phyloP scores from a whole-genome alignment of 148 eudicot genomes.

The Dysphania ambrosioides region DNA sequence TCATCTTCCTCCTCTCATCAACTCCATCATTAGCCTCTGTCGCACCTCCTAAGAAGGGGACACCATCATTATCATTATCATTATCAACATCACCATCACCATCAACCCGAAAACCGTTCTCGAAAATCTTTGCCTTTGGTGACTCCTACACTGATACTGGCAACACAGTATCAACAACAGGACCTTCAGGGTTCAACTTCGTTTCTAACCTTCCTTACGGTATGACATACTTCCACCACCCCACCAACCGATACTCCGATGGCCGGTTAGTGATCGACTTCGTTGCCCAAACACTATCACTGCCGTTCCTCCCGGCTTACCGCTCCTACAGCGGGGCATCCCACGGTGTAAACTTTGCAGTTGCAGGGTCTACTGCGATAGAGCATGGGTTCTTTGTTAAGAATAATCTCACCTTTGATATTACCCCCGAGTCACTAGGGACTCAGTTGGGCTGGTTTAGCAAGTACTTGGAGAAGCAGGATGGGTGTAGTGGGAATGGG shows the following conservation, averaged over 20 bases:
- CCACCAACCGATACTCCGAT: constrained; percentile 93
- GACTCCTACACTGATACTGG: constrained; percentile 98
- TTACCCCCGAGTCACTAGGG: constrained; percentile 43
- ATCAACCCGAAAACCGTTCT: constrained; percentile 39
- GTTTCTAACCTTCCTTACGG: constrained; percentile 82
- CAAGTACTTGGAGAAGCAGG: constrained; percentile 23
- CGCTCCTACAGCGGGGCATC: constrained; percentile 26
- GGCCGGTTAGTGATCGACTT: constrained; percentile 90
- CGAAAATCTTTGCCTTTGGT: constrained; percentile 68
- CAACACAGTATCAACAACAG: constrained; percentile 66
- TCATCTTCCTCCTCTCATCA: constrained; percentile 14
- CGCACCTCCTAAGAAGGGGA: not conserved
- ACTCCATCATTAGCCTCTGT: not conserved
- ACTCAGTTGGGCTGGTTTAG: constrained; percentile 42
- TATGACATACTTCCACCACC: constrained; percentile 79
- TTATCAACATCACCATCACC: too few species aligned
- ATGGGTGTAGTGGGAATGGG: constrained; percentile 26
- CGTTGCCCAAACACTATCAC: constrained; percentile 44
- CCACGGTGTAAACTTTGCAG: constrained; percentile 65
- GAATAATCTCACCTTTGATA: constrained; percentile 50
- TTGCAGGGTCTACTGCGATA: constrained; percentile 74
- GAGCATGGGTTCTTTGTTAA: constrained; percentile 53
- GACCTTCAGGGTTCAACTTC: constrained; percentile 59
- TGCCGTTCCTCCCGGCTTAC: constrained; percentile 70
- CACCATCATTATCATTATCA: too few species aligned